A percentile compares a stretch with the other conserved stretches of the same genome.
Conservation (phyloP, 352 stramenopile genomes). For the Phytophthora foliorum region DNA sequence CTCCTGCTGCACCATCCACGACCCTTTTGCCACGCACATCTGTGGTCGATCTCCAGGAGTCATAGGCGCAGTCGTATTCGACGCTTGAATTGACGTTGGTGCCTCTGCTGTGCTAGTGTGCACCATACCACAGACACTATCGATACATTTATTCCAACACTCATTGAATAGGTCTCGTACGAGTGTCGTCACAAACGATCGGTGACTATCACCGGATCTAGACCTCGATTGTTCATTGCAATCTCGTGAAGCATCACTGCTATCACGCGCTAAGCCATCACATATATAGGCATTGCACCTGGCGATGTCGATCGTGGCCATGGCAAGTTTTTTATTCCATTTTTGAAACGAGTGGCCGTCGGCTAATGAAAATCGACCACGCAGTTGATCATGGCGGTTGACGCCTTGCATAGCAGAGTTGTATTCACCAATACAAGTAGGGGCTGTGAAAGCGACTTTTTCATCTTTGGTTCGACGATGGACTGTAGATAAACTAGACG, state of each 20-base stretch:
- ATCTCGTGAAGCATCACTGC: neutral
- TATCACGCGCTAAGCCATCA: neutral
- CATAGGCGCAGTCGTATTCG: neutral
- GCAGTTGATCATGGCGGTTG: constrained; percentile 37
- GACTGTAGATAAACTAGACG: constrained; percentile 16
- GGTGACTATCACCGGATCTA: neutral
- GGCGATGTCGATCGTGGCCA: constrained; percentile 34
- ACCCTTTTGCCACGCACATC: constrained; percentile 15
- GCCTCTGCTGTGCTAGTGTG: neutral
- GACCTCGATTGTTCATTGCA: neutral
- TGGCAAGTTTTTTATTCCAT: constrained; percentile 38
- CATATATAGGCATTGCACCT: constrained; percentile 29
- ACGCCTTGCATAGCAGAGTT: constrained; percentile 48
- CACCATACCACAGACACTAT: neutral
- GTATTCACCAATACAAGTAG: constrained; percentile 40
- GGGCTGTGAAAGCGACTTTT: constrained; percentile 15
- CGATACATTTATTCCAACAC: neutral
- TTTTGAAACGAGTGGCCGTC: constrained; percentile 43
- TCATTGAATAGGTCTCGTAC: neutral
- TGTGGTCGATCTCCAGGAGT: neutral
- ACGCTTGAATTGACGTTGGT: neutral
- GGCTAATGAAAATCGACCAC: constrained; percentile 32
- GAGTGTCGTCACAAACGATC: neutral
- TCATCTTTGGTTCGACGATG: constrained; percentile 22
- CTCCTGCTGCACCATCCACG: neutral